Conservation (phyloP, 2,329 filamentous ascomycete species). For the Rhynchosporium secalis region DNA sequence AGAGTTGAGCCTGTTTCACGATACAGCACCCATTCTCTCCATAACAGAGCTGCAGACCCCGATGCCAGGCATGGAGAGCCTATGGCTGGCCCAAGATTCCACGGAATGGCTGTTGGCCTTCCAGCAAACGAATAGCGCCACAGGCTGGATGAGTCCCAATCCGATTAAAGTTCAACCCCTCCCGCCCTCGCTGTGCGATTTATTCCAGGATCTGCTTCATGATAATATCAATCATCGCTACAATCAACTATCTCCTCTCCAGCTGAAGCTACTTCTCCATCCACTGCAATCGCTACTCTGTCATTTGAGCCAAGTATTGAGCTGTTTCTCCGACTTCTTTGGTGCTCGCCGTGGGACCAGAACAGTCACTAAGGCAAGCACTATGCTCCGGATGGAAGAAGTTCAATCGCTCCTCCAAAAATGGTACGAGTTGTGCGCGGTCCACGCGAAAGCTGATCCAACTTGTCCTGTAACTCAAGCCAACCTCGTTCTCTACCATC, state of each 20-base stretch:
- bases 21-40: conserved; percentile 61
- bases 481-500: conserved; percentile 68
- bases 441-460: conserved; percentile 55
- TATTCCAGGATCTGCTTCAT: conserved; percentile 68
- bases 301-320: conserved; percentile 64
- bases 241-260: conserved; percentile 49
- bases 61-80: conserved; percentile 59
- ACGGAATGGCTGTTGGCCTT: conserved; percentile 60
- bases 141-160: conserved; percentile 50
- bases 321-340: conserved; percentile 61
- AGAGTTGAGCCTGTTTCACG: conserved; percentile 67
- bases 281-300: conserved; percentile 65
- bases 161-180: conserved; percentile 51
- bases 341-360: conserved; percentile 46
- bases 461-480: conserved; percentile 61
- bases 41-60: conserved; percentile 65
- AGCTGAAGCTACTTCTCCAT: conserved; percentile 67
- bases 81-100: conserved; percentile 62
- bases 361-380: conserved; percentile 59
- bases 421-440: conserved; percentile 66
- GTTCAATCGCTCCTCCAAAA: conserved; percentile 62
- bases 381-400: conserved; percentile 61
- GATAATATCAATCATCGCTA: conserved; percentile 58
- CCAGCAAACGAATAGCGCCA: conserved; percentile 58
- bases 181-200: conserved; percentile 60